Base-by-base conservation (phyloP, 176 grass and related monocot genomes). In the Pharus latifolius region DNA sequence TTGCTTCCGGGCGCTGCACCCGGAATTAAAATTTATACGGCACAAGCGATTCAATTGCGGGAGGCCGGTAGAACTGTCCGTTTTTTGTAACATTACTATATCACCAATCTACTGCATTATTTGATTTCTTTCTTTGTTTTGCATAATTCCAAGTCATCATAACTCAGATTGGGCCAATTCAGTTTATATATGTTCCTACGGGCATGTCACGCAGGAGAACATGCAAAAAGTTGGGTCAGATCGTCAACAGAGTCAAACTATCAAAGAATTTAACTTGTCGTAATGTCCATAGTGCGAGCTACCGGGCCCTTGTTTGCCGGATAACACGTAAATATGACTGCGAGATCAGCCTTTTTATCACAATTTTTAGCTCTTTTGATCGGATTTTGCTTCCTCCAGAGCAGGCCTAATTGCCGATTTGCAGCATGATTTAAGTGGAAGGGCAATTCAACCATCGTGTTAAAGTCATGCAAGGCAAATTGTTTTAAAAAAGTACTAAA, bases 281-380 rank as follows among this genome's bases (percentile, higher is more conserved):
- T 82, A 30, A 52, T 34, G 70, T 53, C 15, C 1, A 31, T 7
- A n/a, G 2, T 44, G 79, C 79, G 70, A 60, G 53, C 79, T 82
- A 75, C 70, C 79, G 54, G 70, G 70, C 33, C 79, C 79, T 19
- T 75, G 79, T 82, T 33, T 59, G 44, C 53, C 24, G 79, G 78
- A 47, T 0, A 53, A 4, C 18, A 9, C 30, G 52, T 68, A 59
- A 67, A 68, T 57, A 33, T 51, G 19, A 7, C 65, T 12, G 40
- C 10, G 59, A 35, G 41, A 40, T 41, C 7, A 63, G 34, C 34
- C 13, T 78, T 26, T 7, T 57, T 41, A 15, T 67, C 27, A 37
- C 38, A 45, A 67, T 20, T 38, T 11, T 53, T 60, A 70, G 58
- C 42, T 14, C 3, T n/a, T 10, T 54, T 49, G 5, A 56, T 49